Percentiles rank a stretch among this genome's conserved stretches.
These are phyloP conservation scores for Cladosporium sp. DNA, from an alignment of 2,329 filamentous ascomycete genomes.

Conservation along the genomic window DNA sequence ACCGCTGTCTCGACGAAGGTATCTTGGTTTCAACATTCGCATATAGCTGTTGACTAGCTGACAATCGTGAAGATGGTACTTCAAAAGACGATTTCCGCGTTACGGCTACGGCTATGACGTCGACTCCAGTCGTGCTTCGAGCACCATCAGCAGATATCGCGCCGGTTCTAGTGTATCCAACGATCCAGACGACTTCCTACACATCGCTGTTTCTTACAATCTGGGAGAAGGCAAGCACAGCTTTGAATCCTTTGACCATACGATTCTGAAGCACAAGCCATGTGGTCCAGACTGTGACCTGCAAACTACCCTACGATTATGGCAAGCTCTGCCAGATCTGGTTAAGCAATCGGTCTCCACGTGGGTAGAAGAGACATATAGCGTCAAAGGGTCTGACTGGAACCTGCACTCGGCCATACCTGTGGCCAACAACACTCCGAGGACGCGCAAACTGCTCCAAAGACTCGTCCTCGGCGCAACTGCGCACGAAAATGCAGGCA, in stretches of 20 bases:
- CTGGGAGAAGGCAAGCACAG: constrained; percentile 7
- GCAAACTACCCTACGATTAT: background rate
- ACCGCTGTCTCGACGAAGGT: background rate
- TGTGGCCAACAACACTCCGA: background rate
- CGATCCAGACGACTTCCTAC: background rate
- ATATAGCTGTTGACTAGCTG: background rate
- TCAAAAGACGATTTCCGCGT: background rate
- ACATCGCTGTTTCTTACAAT: background rate
- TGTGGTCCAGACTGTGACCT: constrained; percentile 8
- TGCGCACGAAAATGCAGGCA: background rate
- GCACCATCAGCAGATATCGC: background rate
- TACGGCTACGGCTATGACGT: background rate
- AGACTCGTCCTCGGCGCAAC: background rate
- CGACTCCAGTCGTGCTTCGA: background rate
- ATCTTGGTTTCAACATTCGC: background rate
- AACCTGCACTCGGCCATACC: constrained; percentile 6
- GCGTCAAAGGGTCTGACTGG: background rate
- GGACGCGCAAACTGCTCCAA: background rate
- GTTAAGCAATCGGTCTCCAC: background rate
- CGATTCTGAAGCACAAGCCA: background rate
- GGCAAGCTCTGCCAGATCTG: background rate
- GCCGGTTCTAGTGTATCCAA: background rate
- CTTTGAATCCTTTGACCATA: background rate
- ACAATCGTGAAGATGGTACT: constrained; percentile 10
- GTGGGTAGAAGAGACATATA: constrained; percentile 5